Evolutionary conservation across 2,329 filamentous ascomycete genomes (phyloP), one percentile per base, ranked within the genome.

Genomic region (Fusarium buxicola): DNA sequence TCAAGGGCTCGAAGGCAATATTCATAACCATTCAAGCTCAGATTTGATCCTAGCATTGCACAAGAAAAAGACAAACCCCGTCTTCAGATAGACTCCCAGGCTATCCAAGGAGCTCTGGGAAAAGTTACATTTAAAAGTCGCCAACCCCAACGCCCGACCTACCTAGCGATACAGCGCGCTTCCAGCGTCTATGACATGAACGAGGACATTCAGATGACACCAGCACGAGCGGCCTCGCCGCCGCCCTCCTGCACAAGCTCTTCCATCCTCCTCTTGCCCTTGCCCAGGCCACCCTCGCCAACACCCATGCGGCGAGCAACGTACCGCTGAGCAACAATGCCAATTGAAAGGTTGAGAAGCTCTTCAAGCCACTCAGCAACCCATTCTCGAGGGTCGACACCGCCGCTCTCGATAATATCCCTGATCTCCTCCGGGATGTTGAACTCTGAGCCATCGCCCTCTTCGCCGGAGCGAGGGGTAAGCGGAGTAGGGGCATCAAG

Each of bases 311-410:
- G 84, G 60, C 91, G 87, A 5, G 95, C 94, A 16, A 99, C 95
- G 74, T 99, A 99, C 63, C 94, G 84, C 83, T 99, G 95, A 3
- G 95, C 95, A 4, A 98, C 89, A 8, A 97, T 82, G 15, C 95
- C 94, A 1, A 96, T 86, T 4, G 88, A 86, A 44, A 98, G 80
- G 35, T 83, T 87, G 28, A 99, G 82, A 0, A 89, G 81, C 79
- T 98, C 94, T 79, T 98, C 94, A 41, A 99, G 85, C 95, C 95
- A 99, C 77, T 98, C 95, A 4, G 94, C 91, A 32, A 97, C 92
- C 95, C 95, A 99, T 76, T 99, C 95, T 55, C 95, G 85, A 1
- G 95, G 95, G 73, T 99, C 95, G 3, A 98, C 92, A 41, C 86
- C 87, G 8, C 87, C 87, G 39, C 79, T 79, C 70, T 88, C 86